Percentiles rank a stretch among this genome's conserved stretches.
Conservation (phyloP, 441 rosid genomes). For the Macaranga tanarius region DNA sequence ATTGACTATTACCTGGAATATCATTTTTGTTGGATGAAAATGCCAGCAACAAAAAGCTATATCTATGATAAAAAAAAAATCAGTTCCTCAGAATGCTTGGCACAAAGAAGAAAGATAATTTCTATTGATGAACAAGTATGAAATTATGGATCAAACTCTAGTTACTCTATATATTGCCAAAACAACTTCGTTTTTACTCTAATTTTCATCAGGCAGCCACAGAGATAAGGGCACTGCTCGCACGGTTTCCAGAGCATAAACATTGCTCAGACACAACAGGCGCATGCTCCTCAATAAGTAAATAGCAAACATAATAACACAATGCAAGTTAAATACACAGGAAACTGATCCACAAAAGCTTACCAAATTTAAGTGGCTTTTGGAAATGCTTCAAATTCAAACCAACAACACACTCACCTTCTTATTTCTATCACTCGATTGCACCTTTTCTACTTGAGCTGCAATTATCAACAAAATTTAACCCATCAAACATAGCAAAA, state of each 20-base stretch:
- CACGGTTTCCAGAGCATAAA: background rate
- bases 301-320: background rate
- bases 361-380: background rate
- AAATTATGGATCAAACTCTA: background rate
- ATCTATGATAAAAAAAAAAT: background rate
- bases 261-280: background rate
- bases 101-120: background rate
- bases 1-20: background rate
- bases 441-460: conserved; percentile 37
- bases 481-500: conserved; percentile 10
- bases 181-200: background rate
- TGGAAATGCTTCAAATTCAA: background rate
- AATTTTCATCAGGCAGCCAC: background rate
- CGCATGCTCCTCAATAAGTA: background rate
- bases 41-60: background rate
- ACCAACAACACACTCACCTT: conserved; percentile 30
- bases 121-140: background rate
- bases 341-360: background rate
- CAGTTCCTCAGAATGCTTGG: background rate
- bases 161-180: no score
- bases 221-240: background rate
- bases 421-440: conserved; percentile 20
- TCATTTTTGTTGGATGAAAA: background rate
- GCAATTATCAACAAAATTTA: conserved; percentile 28
- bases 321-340: background rate